Percentiles rank a stretch among this genome's conserved stretches.
These are phyloP conservation scores for Clarireedia homoeocarpa DNA, from an alignment of 2,329 filamentous ascomycete genomes.

Conservation along the genomic window DNA sequence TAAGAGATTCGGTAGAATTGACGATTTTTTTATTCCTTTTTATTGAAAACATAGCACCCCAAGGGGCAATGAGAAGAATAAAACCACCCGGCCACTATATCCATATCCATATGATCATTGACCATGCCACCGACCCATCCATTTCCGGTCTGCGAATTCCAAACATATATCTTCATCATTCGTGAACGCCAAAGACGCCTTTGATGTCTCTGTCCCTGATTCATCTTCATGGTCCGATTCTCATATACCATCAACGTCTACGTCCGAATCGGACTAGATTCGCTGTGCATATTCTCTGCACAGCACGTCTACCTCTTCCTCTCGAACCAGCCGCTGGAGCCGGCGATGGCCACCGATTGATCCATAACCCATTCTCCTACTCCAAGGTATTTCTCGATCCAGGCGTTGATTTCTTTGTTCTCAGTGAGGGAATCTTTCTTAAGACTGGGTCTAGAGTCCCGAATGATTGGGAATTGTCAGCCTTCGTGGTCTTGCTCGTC, in stretches of 20 bases:
- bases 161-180: background rate
- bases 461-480: slow-evolving; percentile 38
- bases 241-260: background rate
- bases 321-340: slow-evolving; percentile 85
- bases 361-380: slow-evolving; percentile 99
- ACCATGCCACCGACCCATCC: background rate
- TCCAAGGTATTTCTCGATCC: slow-evolving; percentile 89
- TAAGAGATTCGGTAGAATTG: too few species aligned
- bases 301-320: slow-evolving; percentile 55
- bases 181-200: background rate
- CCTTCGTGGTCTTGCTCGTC: slow-evolving; percentile 15
- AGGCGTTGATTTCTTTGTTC: slow-evolving; percentile 74
- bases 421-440: slow-evolving; percentile 74
- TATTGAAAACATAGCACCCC: too few species aligned
- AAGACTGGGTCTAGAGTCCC: slow-evolving; percentile 62
- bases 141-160: background rate
- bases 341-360: slow-evolving; percentile 85
- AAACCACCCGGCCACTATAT: too few species aligned
- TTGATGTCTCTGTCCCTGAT: background rate
- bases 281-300: too few species aligned
- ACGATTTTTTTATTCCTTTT: too few species aligned
- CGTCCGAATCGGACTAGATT: background rate
- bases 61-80: too few species aligned
- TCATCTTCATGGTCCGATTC: background rate
- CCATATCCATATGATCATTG: too few species aligned